These are phyloP conservation scores for Spongospora subterranea DNA, from an alignment of 208 protist species.

Conservation along the genomic window DNA sequence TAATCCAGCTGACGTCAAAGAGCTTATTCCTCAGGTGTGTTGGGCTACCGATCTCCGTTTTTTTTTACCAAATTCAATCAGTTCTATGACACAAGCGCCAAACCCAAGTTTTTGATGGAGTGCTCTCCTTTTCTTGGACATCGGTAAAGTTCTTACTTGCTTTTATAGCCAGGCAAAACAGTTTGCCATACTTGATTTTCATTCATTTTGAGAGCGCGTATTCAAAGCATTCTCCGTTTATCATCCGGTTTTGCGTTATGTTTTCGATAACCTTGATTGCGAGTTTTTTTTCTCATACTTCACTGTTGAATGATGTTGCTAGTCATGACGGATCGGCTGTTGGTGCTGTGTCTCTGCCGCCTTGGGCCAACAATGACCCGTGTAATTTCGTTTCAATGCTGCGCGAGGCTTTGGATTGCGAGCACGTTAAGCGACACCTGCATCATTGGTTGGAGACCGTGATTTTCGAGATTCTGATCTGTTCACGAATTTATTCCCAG, in stretches of 20 bases:
- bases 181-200: too few relatives aligned
- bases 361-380: neutral
- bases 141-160: neutral
- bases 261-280: too few relatives aligned
- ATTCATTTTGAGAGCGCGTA: too few relatives aligned
- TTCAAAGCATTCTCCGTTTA: too few relatives aligned
- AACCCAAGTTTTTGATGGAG: neutral
- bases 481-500: neutral
- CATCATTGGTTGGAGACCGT: constrained; percentile 56
- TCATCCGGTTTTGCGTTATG: too few relatives aligned
- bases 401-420: constrained; percentile 28
- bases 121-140: neutral
- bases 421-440: constrained; percentile 49
- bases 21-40: neutral
- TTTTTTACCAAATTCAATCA: neutral
- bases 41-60: neutral
- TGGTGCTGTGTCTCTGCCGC: neutral
- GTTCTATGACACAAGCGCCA: neutral
- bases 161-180: too few relatives aligned
- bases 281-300: too few relatives aligned
- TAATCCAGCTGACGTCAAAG: constrained; percentile 47
- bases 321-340: neutral
- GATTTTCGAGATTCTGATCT: neutral
- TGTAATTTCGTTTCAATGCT: neutral
- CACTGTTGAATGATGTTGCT: neutral